A percentile compares a stretch with the other conserved stretches of the same genome.
Conservation (phyloP, 2,329 filamentous ascomycete genomes). For the Colletotrichum salicis region DNA sequence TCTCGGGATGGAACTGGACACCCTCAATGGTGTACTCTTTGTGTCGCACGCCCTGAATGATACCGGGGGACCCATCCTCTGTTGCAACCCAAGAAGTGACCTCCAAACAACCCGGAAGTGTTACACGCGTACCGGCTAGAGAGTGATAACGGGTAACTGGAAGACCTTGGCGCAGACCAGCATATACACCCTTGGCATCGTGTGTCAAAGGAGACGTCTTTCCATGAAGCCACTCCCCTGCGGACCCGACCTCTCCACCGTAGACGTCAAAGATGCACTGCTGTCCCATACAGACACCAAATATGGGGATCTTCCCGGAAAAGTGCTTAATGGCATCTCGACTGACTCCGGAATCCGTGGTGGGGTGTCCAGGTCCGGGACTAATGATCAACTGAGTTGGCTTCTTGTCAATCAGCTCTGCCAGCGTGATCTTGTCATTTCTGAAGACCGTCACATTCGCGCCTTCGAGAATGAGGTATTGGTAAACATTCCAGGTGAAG, state of each 20-base stretch:
- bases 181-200: conserved; percentile 92
- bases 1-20: conserved; percentile 98
- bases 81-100: conserved; percentile 89
- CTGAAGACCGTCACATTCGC: conserved; percentile 89
- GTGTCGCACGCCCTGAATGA: conserved; percentile 97
- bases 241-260: conserved; percentile 89
- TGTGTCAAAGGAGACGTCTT: conserved; percentile 94
- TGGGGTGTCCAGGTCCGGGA: conserved; percentile 92
- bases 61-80: conserved; percentile 79
- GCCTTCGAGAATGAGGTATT: conserved; percentile 96
- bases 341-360: conserved; percentile 91
- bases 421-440: conserved; percentile 90
- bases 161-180: conserved; percentile 80
- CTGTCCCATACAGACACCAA: conserved; percentile 99
- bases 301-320: conserved; percentile 90
- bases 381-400: conserved; percentile 96
- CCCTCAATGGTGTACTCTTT: conserved; percentile 92
- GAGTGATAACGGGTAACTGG: conserved; percentile 97
- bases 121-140: conserved; percentile 88
- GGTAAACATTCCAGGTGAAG: conserved; percentile 99
- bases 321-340: conserved; percentile 92
- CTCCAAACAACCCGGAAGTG: conserved; percentile 85
- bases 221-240: conserved; percentile 95
- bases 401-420: conserved; percentile 83
- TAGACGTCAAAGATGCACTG: conserved; percentile 97